Conservation (phyloP, 371 early-diverging fungal species). For the Lichtheimia corymbifera region DNA sequence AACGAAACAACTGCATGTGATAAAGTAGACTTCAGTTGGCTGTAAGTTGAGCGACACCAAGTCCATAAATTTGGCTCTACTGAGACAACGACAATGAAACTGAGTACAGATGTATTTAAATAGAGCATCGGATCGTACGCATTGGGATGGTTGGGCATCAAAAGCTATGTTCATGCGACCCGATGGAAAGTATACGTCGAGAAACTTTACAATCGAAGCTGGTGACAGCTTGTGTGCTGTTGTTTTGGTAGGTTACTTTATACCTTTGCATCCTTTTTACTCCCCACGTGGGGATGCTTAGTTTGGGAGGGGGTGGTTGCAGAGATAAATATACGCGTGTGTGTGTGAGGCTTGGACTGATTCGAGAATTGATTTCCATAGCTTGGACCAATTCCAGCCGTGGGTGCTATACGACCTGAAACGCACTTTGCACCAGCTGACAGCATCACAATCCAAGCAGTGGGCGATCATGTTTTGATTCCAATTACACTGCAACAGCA, state of each 20-base stretch:
- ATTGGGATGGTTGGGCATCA: conserved; percentile 43
- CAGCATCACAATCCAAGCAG: conserved; percentile 31
- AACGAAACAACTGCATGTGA: conserved; percentile 15
- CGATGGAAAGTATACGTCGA: conserved; percentile 34
- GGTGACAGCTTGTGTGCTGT: conserved; percentile 37
- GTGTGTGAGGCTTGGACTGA: too few relatives aligned
- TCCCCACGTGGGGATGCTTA: too few relatives aligned
- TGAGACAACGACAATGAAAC: conserved; percentile 17
- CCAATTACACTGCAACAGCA: conserved; percentile 30
- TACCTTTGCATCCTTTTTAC: not conserved
- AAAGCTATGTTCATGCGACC: conserved; percentile 39
- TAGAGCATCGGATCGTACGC: conserved; percentile 33
- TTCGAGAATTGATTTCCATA: not conserved
- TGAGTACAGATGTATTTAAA: conserved; percentile 21
- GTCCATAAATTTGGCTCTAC: conserved; percentile 3
- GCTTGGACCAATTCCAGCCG: conserved; percentile 47
- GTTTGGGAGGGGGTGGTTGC: too few relatives aligned
- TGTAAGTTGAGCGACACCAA: conserved; percentile 22
- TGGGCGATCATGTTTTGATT: conserved; percentile 16
- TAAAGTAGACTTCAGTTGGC: conserved; percentile 29
- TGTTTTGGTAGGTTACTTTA: conserved; percentile 28
- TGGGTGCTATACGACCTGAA: conserved; percentile 23
- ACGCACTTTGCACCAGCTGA: conserved; percentile 34
- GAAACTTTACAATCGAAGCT: conserved; percentile 26
- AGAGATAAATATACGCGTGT: too few relatives aligned